Evolutionary conservation across 305 asterid genomes (phyloP).

Genomic region (Ilex paraguariensis): DNA sequence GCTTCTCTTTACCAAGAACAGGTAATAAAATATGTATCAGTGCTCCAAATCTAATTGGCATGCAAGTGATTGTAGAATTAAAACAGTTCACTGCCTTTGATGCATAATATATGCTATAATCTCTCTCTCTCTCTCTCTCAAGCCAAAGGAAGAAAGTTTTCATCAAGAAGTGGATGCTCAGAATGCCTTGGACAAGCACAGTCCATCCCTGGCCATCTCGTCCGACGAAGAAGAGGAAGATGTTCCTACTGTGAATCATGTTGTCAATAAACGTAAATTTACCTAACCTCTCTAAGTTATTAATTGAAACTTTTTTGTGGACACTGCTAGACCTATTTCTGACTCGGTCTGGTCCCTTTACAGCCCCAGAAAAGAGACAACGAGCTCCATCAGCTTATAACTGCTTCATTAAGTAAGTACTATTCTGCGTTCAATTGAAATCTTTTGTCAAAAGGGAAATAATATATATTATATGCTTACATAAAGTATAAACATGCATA

Average conservation of each 20-base stretch:
- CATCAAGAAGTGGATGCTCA: slow-evolving; percentile 20
- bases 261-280: slow-evolving; percentile 52
- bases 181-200: slow-evolving; percentile 4
- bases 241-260: slow-evolving; percentile 26
- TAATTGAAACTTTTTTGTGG: neutral
- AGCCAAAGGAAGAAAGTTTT: slow-evolving; percentile 28
- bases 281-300: neutral
- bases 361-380: slow-evolving; percentile 79
- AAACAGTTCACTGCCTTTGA: too few species aligned
- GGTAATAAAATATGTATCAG: neutral
- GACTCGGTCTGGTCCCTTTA: neutral
- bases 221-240: slow-evolving; percentile 36
- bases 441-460: too few species aligned
- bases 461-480: neutral
- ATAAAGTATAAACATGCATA: neutral
- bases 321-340: neutral
- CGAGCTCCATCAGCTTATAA: slow-evolving; percentile 83
- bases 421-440: too few species aligned
- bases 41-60: too few species aligned
- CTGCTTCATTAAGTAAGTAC: slow-evolving; percentile 63
- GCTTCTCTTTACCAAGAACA: slow-evolving; percentile 30
- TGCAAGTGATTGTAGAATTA: too few species aligned
- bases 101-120: neutral
- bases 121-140: neutral
- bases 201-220: slow-evolving; percentile 21